phyloP scores from a whole-genome alignment of 192 early-diverging fungal genomes.

The Linnemannia elongata region DNA sequence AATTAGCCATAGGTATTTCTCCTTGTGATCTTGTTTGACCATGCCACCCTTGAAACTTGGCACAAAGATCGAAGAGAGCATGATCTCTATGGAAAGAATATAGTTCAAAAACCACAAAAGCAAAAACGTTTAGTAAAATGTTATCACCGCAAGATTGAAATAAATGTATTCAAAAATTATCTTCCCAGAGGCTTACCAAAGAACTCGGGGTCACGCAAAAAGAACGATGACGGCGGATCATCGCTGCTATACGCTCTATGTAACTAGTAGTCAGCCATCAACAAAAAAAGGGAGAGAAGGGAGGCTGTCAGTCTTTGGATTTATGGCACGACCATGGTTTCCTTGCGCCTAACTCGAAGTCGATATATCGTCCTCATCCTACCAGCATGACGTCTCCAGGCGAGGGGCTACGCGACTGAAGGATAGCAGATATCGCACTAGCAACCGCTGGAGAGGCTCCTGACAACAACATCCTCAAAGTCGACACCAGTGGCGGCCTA shows the following conservation, averaged over 20 bases:
- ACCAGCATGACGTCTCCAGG: slow-evolving; percentile 72
- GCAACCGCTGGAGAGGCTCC: slow-evolving; percentile 56
- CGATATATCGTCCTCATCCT: background rate
- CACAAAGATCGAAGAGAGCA: slow-evolving; percentile 64
- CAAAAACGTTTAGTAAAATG: background rate
- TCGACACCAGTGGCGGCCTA: slow-evolving; percentile 38
- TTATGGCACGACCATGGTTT: background rate
- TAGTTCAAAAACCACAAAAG: background rate
- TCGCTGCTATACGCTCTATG: slow-evolving; percentile 60
- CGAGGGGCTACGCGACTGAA: slow-evolving; percentile 54
- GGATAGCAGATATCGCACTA: slow-evolving; percentile 61
- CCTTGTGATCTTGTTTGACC: slow-evolving; percentile 67
- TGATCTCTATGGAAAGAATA: slow-evolving; percentile 54
- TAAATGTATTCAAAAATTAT: background rate
- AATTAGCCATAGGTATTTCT: slow-evolving; percentile 65
- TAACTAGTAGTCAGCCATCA: slow-evolving; percentile 35
- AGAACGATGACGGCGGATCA: slow-evolving; percentile 60
- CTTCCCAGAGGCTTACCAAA: slow-evolving; percentile 30
- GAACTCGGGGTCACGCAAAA: slow-evolving; percentile 53
- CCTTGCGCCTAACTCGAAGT: background rate
- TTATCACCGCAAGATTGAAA: background rate
- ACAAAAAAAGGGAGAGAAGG: background rate
- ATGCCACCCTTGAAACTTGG: slow-evolving; percentile 58
- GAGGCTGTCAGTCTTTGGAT: background rate
- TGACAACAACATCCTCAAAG: slow-evolving; percentile 53